Percentiles rank a stretch among this genome's conserved stretches.
These are phyloP conservation scores for Ceratobasidium sp. DNA, from an alignment of 1,284 basidiomycete genomes.

Conservation along the genomic window DNA sequence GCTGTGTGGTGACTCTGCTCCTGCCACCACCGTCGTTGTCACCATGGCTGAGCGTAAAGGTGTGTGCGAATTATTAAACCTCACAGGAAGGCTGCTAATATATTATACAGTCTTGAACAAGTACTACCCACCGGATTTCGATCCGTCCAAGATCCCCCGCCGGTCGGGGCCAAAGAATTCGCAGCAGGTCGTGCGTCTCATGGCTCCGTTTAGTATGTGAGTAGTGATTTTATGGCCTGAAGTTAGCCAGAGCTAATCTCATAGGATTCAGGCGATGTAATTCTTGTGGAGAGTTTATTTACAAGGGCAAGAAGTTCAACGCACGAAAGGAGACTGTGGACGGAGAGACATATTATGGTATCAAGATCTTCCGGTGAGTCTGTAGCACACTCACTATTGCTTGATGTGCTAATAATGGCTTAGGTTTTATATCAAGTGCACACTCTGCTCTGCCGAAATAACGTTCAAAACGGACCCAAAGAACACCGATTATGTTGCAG, in stretches of 20 bases:
- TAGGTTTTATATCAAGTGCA: conserved; percentile 82
- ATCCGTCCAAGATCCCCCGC: conserved; percentile 94
- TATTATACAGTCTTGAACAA: conserved; percentile 66
- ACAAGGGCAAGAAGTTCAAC: conserved; percentile 99
- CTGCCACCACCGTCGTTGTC: conserved; percentile 36
- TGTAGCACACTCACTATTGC: not conserved
- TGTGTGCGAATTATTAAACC: conserved; percentile 46
- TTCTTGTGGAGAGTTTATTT: conserved; percentile 97
- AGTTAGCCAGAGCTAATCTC: conserved; percentile 41
- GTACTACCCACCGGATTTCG: conserved; percentile 95
- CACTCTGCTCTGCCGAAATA: conserved; percentile 94
- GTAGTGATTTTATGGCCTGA: conserved; percentile 44
- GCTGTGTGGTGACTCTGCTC: not conserved
- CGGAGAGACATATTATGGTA: conserved; percentile 96
- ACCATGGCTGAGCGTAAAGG: conserved; percentile 91
- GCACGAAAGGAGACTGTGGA: conserved; percentile 97
- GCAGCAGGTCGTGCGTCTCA: conserved; percentile 96
- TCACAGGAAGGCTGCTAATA: not conserved
- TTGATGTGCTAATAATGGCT: conserved; percentile 43
- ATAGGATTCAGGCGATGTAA: conserved; percentile 75
- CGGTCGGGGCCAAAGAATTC: conserved; percentile 88
- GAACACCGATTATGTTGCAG: conserved; percentile 92
- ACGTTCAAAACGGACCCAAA: conserved; percentile 99
- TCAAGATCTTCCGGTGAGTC: conserved; percentile 81
- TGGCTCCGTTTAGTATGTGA: conserved; percentile 98